These are phyloP conservation scores for Gautieria morchelliformis DNA, from an alignment of 768 basidiomycete species.

Conservation along the genomic window DNA sequence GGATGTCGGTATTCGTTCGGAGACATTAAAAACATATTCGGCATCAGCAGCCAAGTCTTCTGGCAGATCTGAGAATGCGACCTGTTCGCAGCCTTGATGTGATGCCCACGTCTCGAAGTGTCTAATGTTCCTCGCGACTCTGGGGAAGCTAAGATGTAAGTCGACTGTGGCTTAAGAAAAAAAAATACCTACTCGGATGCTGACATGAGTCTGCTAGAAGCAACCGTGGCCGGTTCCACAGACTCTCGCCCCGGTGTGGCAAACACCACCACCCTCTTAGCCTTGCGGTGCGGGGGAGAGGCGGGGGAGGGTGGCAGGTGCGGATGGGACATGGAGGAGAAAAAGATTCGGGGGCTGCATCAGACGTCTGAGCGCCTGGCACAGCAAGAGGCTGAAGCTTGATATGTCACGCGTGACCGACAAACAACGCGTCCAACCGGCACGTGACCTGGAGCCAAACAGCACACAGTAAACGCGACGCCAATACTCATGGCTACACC, in stretches of 20 bases:
- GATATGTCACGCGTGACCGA: background rate
- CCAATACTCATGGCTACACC: background rate
- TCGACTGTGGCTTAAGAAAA: background rate
- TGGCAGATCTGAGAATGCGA: conserved; percentile 36
- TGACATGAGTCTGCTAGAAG: conserved; percentile 24
- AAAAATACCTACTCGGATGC: conserved; percentile 34
- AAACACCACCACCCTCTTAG: background rate
- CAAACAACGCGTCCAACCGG: background rate
- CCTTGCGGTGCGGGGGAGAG: background rate
- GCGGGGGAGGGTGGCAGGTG: conserved; percentile 6
- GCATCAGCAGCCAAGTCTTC: conserved; percentile 27
- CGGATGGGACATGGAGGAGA: background rate
- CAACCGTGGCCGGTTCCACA: background rate
- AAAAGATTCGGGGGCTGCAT: background rate
- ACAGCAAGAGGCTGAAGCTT: too few species aligned
- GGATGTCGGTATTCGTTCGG: conserved; percentile 25
- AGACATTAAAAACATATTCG: conserved; percentile 29
- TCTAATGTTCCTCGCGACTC: conserved; percentile 39
- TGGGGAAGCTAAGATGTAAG: conserved; percentile 13
- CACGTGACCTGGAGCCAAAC: conserved; percentile 1
- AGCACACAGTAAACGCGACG: background rate
- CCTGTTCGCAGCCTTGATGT: conserved; percentile 41
- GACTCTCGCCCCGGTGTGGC: background rate
- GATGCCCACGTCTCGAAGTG: conserved; percentile 44
- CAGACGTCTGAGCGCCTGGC: too few species aligned